Conservation (phyloP, 108 stramenopile genomes). For the Discostella stelligeroides region DNA sequence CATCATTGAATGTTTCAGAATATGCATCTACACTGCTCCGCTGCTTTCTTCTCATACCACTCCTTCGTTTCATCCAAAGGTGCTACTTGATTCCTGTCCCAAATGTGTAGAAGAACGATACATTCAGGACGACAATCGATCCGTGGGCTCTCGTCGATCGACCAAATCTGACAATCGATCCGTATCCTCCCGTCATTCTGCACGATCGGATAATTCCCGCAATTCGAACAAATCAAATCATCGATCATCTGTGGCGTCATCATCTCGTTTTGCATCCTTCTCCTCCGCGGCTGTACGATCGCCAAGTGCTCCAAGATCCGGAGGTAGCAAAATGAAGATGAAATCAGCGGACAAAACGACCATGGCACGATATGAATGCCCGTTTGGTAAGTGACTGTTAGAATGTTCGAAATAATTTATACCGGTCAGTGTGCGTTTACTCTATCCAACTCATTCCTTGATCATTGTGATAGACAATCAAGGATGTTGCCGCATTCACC, state of each 20-base stretch:
- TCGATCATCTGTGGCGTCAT: constrained; percentile 10
- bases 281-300: neutral
- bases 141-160: constrained; percentile 24
- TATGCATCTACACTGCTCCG: too few relatives aligned
- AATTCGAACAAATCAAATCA: neutral
- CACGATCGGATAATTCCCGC: constrained; percentile 1
- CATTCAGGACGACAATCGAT: constrained; percentile 26
- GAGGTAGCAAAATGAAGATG: neutral
- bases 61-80: constrained; percentile 1
- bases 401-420: too few relatives aligned
- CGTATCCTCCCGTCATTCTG: constrained; percentile 16
- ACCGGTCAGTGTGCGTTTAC: too few relatives aligned
- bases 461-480: constrained; percentile 21
- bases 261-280: too few relatives aligned
- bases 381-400: constrained; percentile 21
- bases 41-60: neutral
- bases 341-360: neutral
- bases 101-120: constrained; percentile 32
- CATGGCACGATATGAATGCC: constrained; percentile 18
- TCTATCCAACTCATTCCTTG: too few relatives aligned
- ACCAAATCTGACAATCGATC: constrained; percentile 15
- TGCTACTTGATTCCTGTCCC: constrained; percentile 26
- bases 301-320: neutral
- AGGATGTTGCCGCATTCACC: constrained; percentile 35
- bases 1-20: too few relatives aligned